Base-by-base conservation (phyloP, 2,329 filamentous ascomycete genomes). In the Fusarium brachygibbosum region DNA sequence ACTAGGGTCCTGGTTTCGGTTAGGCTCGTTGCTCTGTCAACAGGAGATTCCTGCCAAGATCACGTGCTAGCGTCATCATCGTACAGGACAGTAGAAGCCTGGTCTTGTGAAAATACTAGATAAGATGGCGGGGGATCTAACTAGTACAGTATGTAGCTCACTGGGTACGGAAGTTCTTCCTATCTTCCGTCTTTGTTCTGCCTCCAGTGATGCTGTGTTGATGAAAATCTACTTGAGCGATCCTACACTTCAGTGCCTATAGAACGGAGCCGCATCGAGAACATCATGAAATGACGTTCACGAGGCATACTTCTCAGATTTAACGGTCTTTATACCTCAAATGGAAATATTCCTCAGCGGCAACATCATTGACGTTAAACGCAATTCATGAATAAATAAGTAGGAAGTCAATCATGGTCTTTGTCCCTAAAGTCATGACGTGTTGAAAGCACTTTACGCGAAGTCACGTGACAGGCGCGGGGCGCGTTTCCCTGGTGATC, bases 11-110 rank as follows among this genome's bases (percentile, higher is more conserved):
- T 57, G 66, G 62, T 75, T 75, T 61, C 58, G 73, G 52, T 64
- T 54, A 46, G 41, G 8, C 9, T 12, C 12, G 78, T 80, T 80
- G 77, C 76, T 53, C 71, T 77, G 78, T 71, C 78, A 79, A 80
- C 77, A 25, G 3, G 11, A 1, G 11, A 10, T 12, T 17, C 6
- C 12, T 41, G 12, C 17, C 8, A 10, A 8, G 14, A 40, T 70
- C 69, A 74, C 67, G 71, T 70, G 61, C 16, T 17, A 40, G 59
- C 63, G 59, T 31, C 35, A 49, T 58, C 35, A 41, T 63, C 29
- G 29, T 29, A 12, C 29, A 29, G 8, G 5, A 9, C 11, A 29
- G 29, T 25, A 6, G 23, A 25, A 25, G 23, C 23, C 23, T 25
- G 23, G 23, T 25, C 23, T 31, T 32, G 37, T 21, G 12, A 12